Base-by-base conservation (phyloP, 2,329 filamentous ascomycete genomes). In the Hypocreales sp. region DNA sequence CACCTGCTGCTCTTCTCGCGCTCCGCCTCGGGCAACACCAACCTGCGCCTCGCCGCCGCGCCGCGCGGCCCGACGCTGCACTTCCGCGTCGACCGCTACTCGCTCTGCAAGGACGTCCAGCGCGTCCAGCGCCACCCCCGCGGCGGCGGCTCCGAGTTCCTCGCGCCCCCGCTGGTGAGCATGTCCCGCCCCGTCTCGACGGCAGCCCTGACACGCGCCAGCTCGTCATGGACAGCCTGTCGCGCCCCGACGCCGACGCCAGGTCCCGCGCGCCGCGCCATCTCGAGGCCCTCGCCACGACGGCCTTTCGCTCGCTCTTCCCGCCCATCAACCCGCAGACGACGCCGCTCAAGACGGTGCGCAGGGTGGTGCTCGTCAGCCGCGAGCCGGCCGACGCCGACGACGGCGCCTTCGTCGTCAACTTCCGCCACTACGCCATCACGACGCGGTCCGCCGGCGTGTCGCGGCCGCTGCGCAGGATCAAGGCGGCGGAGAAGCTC, bases 221-320 rank as follows among this genome's bases (percentile, higher is more conserved):
- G 71, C 68, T 98, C 24, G 90, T 98, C 39, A 95, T 98, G 90
- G 98, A 98, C 59, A 94, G 93, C 53, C 93, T 98, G 53, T 70
- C 71, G 21, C 77, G 74, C 4, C 67, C 78, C 16, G 61, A 58
- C 18, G 46, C 65, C 24, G 67, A 73, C 31, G 55, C 68, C 17
- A 67, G 64, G 31, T 68, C 72, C 14, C 72, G 78, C 35, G 75
- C 92, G n/a, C 84, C 87, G 5, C 92, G 83, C 47, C 86, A 94
- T 41, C 79, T 98, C 45, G 90, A 98, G 56, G 78, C 79, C 15
- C 74, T 98, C 18, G 76, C 84, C 3, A 95, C 86, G 3, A 92
- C 84, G 24, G 75, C 94, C 44, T 98, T 95, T 56, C 87, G 94
- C 52, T 92, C 83, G 7, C 70, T 98, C 20, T 95, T 98, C 45